phyloP scores from a whole-genome alignment of 2,329 filamentous ascomycete species.

The Fonsecaea multimorphosa region DNA sequence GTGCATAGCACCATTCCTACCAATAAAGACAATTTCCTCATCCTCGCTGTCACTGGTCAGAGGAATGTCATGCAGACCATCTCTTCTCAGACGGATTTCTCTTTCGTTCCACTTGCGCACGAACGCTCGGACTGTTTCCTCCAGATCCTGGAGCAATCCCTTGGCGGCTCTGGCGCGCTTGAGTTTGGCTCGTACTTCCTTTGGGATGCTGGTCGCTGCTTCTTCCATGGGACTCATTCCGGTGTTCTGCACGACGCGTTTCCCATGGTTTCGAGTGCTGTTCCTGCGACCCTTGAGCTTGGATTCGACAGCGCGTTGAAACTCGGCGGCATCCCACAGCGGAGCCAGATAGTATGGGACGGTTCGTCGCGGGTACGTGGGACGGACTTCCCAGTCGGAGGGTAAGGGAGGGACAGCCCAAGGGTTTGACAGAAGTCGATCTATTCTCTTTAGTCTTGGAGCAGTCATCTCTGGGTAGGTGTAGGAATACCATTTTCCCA shows the following conservation, averaged over 20 bases:
- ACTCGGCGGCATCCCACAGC: slow-evolving; percentile 71
- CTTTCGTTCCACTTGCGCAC: slow-evolving; percentile 66
- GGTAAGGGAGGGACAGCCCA: slow-evolving; percentile 82
- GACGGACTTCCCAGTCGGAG: slow-evolving; percentile 79
- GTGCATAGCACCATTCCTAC: slow-evolving; percentile 68
- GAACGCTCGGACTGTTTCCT: slow-evolving; percentile 81
- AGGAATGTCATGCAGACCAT: slow-evolving; percentile 54
- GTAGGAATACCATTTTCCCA: slow-evolving; percentile 85
- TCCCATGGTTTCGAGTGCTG: slow-evolving; percentile 49
- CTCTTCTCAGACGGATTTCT: slow-evolving; percentile 54
- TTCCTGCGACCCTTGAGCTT: slow-evolving; percentile 43
- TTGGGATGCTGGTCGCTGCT: slow-evolving; percentile 64
- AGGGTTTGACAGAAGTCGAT: slow-evolving; percentile 84
- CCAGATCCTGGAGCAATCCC: slow-evolving; percentile 79
- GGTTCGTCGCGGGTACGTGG: slow-evolving; percentile 74
- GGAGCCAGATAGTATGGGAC: slow-evolving; percentile 90
- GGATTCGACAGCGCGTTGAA: slow-evolving; percentile 52
- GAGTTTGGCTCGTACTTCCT: slow-evolving; percentile 77
- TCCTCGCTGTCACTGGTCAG: slow-evolving; percentile 57
- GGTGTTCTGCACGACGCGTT: slow-evolving; percentile 42
- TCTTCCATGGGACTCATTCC: slow-evolving; percentile 45
- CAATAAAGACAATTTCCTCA: slow-evolving; percentile 92
- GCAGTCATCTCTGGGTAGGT: slow-evolving; percentile 8
- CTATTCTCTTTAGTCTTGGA: slow-evolving; percentile 54
- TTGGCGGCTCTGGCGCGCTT: slow-evolving; percentile 82